These are phyloP conservation scores for Meripilus lineatus DNA, from an alignment of 1,284 basidiomycete species.

Conservation along the genomic window DNA sequence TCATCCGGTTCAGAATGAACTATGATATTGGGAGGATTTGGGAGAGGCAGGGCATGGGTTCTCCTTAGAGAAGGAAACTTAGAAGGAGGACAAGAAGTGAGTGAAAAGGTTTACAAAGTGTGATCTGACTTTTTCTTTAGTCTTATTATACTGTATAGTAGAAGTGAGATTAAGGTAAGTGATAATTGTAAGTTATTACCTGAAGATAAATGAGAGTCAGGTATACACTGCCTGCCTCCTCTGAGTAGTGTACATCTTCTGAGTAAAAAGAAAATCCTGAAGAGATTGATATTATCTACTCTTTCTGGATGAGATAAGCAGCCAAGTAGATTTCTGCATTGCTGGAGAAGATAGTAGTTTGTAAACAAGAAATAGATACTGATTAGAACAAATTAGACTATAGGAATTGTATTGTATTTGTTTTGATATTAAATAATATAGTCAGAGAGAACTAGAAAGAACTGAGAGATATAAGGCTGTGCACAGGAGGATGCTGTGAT, in stretches of 20 bases:
- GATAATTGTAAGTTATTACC: slow-evolving; percentile 25
- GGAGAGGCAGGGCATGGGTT: slow-evolving; percentile 23
- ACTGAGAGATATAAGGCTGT: slow-evolving; percentile 17
- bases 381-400: slow-evolving; percentile 12
- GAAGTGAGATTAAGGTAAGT: slow-evolving; percentile 1
- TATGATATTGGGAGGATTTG: slow-evolving; percentile 38
- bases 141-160: slow-evolving; percentile 35
- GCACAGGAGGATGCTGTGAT: slow-evolving; percentile 25
- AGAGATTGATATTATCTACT: slow-evolving; percentile 54
- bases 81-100: slow-evolving; percentile 21
- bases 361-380: slow-evolving; percentile 11
- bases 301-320: slow-evolving; percentile 22
- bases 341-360: slow-evolving; percentile 4
- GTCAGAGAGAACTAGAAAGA: slow-evolving; percentile 11
- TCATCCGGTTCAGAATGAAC: slow-evolving; percentile 53
- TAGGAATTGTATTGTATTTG: too few species aligned
- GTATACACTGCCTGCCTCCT: slow-evolving; percentile 57
- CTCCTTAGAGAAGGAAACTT: slow-evolving; percentile 26
- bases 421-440: too few species aligned
- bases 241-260: slow-evolving; percentile 60
- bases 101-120: slow-evolving; percentile 26
- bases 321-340: slow-evolving; percentile 20
- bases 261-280: slow-evolving; percentile 56
- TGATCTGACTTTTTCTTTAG: slow-evolving; percentile 45
- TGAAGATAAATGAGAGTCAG: slow-evolving; percentile 20